phyloP scores from a whole-genome alignment of 2,329 filamentous ascomycete species.

The Coniochaeta pulveracea region DNA sequence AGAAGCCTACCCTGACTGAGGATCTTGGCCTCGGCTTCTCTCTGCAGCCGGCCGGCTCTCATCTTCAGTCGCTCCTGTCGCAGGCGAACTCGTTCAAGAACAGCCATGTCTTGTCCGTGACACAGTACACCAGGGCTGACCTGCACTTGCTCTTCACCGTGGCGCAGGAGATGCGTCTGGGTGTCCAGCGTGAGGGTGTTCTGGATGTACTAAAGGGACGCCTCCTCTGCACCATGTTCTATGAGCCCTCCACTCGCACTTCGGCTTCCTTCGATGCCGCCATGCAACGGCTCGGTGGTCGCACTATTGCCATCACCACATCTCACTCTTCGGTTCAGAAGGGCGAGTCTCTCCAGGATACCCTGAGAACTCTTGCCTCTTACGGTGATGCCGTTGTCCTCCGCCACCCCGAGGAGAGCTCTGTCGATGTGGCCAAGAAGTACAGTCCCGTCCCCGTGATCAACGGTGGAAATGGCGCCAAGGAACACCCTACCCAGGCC shows the following conservation, averaged over 20 bases:
- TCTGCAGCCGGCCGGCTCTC: conserved; percentile 40
- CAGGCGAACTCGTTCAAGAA: conserved; percentile 76
- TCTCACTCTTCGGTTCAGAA: conserved; percentile 83
- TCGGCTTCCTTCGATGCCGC: conserved; percentile 94
- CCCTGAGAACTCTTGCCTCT: conserved; percentile 83
- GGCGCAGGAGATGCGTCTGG: conserved; percentile 93
- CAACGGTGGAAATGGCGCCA: conserved; percentile 92
- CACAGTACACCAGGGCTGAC: conserved; percentile 77
- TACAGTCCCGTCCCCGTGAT: conserved; percentile 87
- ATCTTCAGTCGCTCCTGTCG: conserved; percentile 61
- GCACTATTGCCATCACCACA: conserved; percentile 72
- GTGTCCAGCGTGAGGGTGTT: conserved; percentile 84
- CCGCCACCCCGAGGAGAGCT: conserved; percentile 76
- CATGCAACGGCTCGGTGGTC: conserved; percentile 93
- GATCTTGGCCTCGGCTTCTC: conserved; percentile 27
- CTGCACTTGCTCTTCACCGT: conserved; percentile 92
- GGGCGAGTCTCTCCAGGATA: conserved; percentile 89
- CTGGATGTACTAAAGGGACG: conserved; percentile 78
- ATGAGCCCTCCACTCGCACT: conserved; percentile 91
- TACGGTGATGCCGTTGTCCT: conserved; percentile 95
- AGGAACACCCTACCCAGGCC: conserved; percentile 94
- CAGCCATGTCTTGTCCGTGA: conserved; percentile 82
- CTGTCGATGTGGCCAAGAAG: conserved; percentile 72
- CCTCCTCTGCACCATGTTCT: conserved; percentile 88
- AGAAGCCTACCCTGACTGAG: conserved; percentile 22